Base-by-base conservation (phyloP, 331 rosid species). In the Rhamnella rubrinervis region DNA sequence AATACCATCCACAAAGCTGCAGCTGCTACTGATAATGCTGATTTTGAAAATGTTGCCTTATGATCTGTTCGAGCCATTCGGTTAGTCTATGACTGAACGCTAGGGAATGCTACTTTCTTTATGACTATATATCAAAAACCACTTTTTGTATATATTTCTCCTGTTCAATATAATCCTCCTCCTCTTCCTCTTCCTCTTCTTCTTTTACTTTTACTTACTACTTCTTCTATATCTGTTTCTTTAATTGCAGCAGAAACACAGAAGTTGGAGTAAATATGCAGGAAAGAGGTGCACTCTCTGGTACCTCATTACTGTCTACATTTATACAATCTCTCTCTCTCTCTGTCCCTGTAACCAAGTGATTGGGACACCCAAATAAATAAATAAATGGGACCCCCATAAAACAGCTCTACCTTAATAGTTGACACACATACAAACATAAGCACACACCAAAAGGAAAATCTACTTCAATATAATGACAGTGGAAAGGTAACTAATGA, bases 51-150 rank as follows among this genome's bases (percentile, higher is more conserved):
- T 61, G 84, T 72, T 70, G 75, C 79, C 39, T 23, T 60, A 23
- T 74, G 68, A 68, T 65, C 55, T 25, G 23, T 63, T 62, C 41
- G 53, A 74, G 89, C 88, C 91, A 84, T 88, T 70, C 56, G 14
- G 67, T 75, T 40, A 69, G 18, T n/a, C 20, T 61, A 35, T 20
- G 15, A 78, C 55, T 61, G 61, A 35, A 60, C 55, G 39, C 65
- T 41, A 65, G 59, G 61, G 23, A 26, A 31, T 31, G 71, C 59
- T 14, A 59, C 6, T 44, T 40, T 44, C 7, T 14, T 9, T 44
- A 9, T 11, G 55, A 13, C 35, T 17, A 39, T 31, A 21, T 61
- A 6, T 67, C 58, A 1, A 38, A 53, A 75, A 77, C 39, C 39
- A 53, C 55, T 61, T 46, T 74, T 31, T 59, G 39, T 71, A 13